These are phyloP conservation scores for Prunus dulcis DNA, from an alignment of 306 rosid species.

Conservation along the genomic window DNA sequence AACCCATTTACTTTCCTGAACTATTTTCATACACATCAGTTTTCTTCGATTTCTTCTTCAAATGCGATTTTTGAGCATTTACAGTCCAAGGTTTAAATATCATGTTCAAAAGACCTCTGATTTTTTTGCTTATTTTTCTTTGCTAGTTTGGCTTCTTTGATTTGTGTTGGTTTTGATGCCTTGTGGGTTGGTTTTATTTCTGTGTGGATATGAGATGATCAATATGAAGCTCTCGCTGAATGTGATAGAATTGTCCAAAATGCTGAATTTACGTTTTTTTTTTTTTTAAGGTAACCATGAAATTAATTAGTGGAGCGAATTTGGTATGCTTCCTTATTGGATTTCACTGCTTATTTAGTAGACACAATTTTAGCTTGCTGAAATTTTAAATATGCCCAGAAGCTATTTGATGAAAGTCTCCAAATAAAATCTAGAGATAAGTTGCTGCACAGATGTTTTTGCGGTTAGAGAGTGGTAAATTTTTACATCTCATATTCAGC, in stretches of 20 bases:
- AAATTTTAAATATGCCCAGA: background rate
- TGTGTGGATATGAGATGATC: too few species aligned
- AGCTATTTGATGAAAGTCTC: constrained; percentile 48
- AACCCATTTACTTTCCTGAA: constrained; percentile 4
- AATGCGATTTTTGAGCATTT: background rate
- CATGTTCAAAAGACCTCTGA: background rate
- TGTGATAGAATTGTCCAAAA: background rate
- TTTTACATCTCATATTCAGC: background rate
- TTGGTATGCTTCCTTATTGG: background rate
- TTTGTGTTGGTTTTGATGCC: background rate
- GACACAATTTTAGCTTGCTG: too few species aligned
- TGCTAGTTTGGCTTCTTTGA: background rate
- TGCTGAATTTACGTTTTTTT: background rate
- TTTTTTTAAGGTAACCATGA: background rate
- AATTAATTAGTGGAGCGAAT: background rate
- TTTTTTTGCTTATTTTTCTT: background rate
- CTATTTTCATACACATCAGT: too few species aligned
- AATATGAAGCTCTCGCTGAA: too few species aligned
- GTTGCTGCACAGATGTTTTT: background rate
- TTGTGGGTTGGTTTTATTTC: too few species aligned
- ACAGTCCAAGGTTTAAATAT: too few species aligned
- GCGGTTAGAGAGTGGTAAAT: background rate
- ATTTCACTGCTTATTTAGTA: background rate
- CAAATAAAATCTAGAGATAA: background rate
- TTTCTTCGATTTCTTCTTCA: background rate